phyloP scores from a whole-genome alignment of 2,329 filamentous ascomycete genomes.

The Colletotrichum musicola region DNA sequence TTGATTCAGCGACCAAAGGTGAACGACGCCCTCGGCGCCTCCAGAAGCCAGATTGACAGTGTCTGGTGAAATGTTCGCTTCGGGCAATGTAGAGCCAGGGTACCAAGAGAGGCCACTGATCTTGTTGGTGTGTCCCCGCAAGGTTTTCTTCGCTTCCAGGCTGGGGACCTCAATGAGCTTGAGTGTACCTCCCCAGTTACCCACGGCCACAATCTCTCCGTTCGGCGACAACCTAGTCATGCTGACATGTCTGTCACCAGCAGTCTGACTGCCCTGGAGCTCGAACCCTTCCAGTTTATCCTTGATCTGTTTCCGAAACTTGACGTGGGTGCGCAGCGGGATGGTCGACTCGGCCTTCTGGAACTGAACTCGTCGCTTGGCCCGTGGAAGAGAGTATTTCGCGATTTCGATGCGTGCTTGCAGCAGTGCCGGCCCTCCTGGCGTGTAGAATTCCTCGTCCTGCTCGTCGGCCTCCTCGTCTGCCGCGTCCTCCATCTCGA shows the following conservation, averaged over 20 bases:
- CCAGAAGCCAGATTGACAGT: conserved; percentile 90
- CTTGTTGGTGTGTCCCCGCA: conserved; percentile 89
- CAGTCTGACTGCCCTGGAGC: conserved; percentile 92
- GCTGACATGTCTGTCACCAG: conserved; percentile 89
- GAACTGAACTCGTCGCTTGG: conserved; percentile 80
- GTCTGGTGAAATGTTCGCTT: conserved; percentile 77
- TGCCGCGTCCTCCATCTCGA: conserved; percentile 70
- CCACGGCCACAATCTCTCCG: conserved; percentile 85
- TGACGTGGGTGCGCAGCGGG: conserved; percentile 88
- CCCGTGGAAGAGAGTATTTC: conserved; percentile 84
- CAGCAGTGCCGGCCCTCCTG: conserved; percentile 80
- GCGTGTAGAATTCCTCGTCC: conserved; percentile 96
- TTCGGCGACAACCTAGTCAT: conserved; percentile 92
- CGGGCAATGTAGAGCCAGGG: conserved; percentile 82
- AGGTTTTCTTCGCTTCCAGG: conserved; percentile 79
- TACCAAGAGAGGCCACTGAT: conserved; percentile 93
- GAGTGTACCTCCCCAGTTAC: conserved; percentile 93
- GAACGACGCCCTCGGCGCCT: conserved; percentile 87
- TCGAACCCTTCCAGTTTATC: conserved; percentile 86
- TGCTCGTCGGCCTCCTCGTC: conserved; percentile 69
- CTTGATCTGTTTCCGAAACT: conserved; percentile 90
- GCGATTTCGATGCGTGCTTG: conserved; percentile 84
- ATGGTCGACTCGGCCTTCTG: conserved; percentile 87
- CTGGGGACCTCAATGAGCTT: conserved; percentile 88
- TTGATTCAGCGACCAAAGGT: conserved; percentile 90